A percentile compares a stretch with the other conserved stretches of the same genome.
Conservation (phyloP, 768 basidiomycete genomes). For the Boletus speciosus region DNA sequence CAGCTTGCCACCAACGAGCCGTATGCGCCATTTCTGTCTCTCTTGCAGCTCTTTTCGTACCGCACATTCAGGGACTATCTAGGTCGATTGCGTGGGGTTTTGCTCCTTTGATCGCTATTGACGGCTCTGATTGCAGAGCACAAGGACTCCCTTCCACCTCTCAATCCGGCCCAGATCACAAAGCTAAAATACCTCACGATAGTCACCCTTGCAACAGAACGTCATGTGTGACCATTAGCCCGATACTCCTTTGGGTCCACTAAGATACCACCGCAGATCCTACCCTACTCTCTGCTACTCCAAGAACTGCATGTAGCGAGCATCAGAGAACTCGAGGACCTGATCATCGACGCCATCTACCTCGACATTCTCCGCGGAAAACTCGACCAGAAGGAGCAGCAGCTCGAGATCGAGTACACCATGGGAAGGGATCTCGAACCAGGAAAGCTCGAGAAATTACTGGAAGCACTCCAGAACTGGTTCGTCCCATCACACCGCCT, state of each 20-base stretch:
- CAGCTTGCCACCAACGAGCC: slow-evolving; percentile 71
- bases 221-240: slow-evolving; percentile 53
- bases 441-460: slow-evolving; percentile 56
- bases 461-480: slow-evolving; percentile 67
- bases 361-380: slow-evolving; percentile 85
- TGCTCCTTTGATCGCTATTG: not conserved
- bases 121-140: slow-evolving; percentile 45
- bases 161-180: slow-evolving; percentile 68
- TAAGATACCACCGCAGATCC: slow-evolving; percentile 47
- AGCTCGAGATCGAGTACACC: slow-evolving; percentile 89
- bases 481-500: slow-evolving; percentile 30
- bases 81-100: slow-evolving; percentile 42
- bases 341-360: slow-evolving; percentile 97
- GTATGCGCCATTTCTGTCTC: slow-evolving; percentile 52
- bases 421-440: slow-evolving; percentile 91
- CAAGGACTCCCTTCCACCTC: slow-evolving; percentile 59
- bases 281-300: slow-evolving; percentile 76
- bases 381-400: slow-evolving; percentile 87
- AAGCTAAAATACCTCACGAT: slow-evolving; percentile 95
- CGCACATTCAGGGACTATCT: slow-evolving; percentile 83
- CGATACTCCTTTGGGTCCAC: not conserved
- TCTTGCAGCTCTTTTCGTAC: slow-evolving; percentile 88
- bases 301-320: slow-evolving; percentile 68
- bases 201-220: slow-evolving; percentile 74
- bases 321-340: slow-evolving; percentile 89